These are phyloP conservation scores for Suillus bovinus DNA, from an alignment of 768 basidiomycete species.

Conservation along the genomic window DNA sequence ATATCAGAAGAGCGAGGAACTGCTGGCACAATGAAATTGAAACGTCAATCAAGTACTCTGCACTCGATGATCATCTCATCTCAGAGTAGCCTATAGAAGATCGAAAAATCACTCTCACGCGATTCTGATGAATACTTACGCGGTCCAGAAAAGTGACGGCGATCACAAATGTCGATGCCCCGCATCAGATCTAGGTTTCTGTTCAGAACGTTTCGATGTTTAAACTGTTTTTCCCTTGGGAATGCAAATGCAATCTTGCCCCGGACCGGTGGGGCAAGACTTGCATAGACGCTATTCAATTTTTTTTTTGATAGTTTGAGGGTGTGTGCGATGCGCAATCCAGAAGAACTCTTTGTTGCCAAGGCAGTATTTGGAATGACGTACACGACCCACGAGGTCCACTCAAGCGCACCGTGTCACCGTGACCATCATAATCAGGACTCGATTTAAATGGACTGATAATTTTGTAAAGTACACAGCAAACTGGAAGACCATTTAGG, in stretches of 20 bases:
- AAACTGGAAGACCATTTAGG: neutral
- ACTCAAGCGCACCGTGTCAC: neutral
- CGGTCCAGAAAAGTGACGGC: no score
- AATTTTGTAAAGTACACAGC: neutral
- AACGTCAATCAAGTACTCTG: neutral
- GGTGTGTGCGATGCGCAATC: neutral
- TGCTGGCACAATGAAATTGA: neutral
- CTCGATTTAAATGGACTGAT: neutral
- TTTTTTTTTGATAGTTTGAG: no score
- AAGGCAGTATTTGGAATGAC: neutral
- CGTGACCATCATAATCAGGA: no score
- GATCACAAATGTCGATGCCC: neutral
- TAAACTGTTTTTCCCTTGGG: neutral
- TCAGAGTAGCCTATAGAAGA: no score
- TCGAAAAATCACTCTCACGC: neutral
- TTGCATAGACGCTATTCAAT: neutral
- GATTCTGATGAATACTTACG: neutral
- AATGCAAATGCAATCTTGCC: neutral
- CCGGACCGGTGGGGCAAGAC: neutral
- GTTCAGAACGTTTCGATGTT: neutral
- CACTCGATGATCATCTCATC: neutral
- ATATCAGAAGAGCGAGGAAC: no score
- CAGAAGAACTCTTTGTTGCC: neutral
- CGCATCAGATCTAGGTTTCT: no score
- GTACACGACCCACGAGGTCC: neutral